phyloP scores from a whole-genome alignment of 164 flowering plant species.

The Berberis vulgaris region DNA sequence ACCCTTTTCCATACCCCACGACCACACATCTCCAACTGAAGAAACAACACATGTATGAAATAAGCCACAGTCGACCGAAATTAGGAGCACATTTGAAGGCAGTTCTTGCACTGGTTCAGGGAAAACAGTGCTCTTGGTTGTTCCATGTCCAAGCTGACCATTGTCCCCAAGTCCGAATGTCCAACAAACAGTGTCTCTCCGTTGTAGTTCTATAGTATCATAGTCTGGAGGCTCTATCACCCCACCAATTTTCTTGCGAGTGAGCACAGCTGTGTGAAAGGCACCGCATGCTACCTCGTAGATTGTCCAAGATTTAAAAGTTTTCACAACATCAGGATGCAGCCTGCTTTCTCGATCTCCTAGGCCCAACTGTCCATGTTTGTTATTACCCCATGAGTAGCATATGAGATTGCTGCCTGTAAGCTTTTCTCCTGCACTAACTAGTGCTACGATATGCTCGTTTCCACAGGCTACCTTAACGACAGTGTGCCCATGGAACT shows the following conservation, averaged over 20 bases:
- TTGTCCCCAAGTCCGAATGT: constrained; percentile 89
- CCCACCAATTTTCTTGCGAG: constrained; percentile 33
- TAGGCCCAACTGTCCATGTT: constrained; percentile 76
- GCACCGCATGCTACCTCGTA: constrained; percentile 85
- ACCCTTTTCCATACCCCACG: constrained; percentile 98
- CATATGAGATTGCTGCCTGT: constrained; percentile 51
- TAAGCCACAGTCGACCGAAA: constrained; percentile 81
- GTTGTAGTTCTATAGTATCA: constrained; percentile 4
- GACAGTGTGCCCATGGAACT: constrained; percentile 72
- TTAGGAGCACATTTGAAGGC: constrained; percentile 36
- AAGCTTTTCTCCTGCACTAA: constrained; percentile 53
- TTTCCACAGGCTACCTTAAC: constrained; percentile 93
- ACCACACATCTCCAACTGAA: constrained; percentile 74
- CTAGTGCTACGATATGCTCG: constrained; percentile 82
- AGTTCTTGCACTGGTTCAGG: constrained; percentile 57
- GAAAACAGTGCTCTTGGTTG: constrained; percentile 29
- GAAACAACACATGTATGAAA: constrained; percentile 83
- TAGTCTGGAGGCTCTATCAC: constrained; percentile 5
- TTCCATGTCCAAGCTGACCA: constrained; percentile 94
- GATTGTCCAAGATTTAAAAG: constrained; percentile 42
- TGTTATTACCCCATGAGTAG: constrained; percentile 81
- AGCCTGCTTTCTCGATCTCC: constrained; percentile 56
- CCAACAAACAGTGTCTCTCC: constrained; percentile 56
- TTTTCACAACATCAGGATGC: constrained; percentile 45
- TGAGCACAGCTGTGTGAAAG: constrained; percentile 67